Conservation (phyloP, 73 alveolate genomes). For the Paraurostyla sp. region DNA sequence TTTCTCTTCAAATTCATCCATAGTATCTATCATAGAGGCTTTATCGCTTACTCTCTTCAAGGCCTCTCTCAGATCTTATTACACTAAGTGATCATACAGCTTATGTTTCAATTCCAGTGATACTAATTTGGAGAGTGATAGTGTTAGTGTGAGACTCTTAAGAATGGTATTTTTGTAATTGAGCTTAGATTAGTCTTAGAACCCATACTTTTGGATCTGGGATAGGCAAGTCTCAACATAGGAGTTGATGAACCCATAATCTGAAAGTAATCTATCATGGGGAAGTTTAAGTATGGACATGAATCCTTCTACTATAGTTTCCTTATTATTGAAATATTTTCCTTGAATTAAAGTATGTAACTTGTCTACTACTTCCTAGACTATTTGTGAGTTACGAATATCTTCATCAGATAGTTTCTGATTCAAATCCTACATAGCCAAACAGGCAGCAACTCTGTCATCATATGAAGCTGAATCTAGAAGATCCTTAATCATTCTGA, state of each 20-base stretch:
- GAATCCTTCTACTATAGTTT: conserved; percentile 16
- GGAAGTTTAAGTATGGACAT: not conserved
- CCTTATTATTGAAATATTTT: conserved; percentile 38
- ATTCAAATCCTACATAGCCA: conserved; percentile 24
- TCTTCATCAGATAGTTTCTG: conserved; percentile 43
- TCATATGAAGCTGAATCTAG: conserved; percentile 25
- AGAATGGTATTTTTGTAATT: conserved; percentile 13
- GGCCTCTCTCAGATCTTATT: not conserved
- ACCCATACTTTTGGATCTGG: conserved; percentile 7
- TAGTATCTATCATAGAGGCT: conserved; percentile 43
- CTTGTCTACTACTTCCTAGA: not conserved
- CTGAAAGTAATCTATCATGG: not conserved
- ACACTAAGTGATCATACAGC: not conserved
- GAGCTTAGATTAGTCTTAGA: not conserved
- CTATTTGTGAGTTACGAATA: not conserved
- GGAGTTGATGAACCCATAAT: not conserved
- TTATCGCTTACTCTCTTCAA: conserved; percentile 25
- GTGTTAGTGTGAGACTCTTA: not conserved
- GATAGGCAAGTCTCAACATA: conserved; percentile 31
- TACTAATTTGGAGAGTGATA: not conserved
- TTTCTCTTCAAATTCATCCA: conserved; percentile 55
- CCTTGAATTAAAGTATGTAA: not conserved
- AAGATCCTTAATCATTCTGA: not conserved
- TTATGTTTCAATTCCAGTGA: not conserved
- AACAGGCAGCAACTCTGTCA: conserved; percentile 45